A percentile compares a stretch with the other conserved stretches of the same genome.
These are phyloP conservation scores for Nicotiana sylvestris DNA, from an alignment of 257 asterid genomes.

Conservation along the genomic window DNA sequence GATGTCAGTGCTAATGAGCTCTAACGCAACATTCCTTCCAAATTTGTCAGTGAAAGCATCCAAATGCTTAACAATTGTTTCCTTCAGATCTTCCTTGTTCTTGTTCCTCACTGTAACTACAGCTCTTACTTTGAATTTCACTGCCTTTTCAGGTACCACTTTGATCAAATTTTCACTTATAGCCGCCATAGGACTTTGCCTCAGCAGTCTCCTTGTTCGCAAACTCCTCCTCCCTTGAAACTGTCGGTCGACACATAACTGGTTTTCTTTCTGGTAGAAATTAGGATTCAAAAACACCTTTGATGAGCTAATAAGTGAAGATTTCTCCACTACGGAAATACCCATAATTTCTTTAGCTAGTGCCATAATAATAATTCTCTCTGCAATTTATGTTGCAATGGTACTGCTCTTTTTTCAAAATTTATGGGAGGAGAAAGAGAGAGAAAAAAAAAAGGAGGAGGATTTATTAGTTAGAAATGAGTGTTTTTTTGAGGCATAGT, in stretches of 20 bases:
- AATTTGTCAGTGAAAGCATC: constrained; percentile 75
- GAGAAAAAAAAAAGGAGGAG: not conserved
- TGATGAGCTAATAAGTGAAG: constrained; percentile 31
- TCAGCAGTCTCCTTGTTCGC: constrained; percentile 14
- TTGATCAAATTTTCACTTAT: constrained; percentile 73
- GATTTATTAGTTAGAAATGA: constrained; percentile 12
- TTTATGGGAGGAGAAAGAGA: not conserved
- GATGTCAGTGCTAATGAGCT: constrained; percentile 68
- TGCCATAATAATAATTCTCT: constrained; percentile 43
- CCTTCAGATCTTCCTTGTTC: constrained; percentile 70
- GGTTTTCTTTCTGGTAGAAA: constrained; percentile 16
- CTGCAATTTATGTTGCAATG: not conserved
- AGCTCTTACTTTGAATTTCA: constrained; percentile 73
- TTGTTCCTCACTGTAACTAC: constrained; percentile 79
- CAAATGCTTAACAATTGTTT: constrained; percentile 55
- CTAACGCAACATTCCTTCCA: constrained; percentile 74
- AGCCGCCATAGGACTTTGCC: constrained; percentile 46
- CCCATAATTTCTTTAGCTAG: constrained; percentile 65
- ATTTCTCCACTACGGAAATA: constrained; percentile 38
- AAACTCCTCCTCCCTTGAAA: constrained; percentile 34
- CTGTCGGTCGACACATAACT: constrained; percentile 9
- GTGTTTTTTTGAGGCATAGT: not conserved
- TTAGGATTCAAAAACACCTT: constrained; percentile 9
- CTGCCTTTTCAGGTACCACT: constrained; percentile 64
- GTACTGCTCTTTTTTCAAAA: not conserved